Evolutionary conservation across 176 grass and related monocot genomes (phyloP), one percentile per base, ranked within the genome.

Genomic region (Raddia guianensis): DNA sequence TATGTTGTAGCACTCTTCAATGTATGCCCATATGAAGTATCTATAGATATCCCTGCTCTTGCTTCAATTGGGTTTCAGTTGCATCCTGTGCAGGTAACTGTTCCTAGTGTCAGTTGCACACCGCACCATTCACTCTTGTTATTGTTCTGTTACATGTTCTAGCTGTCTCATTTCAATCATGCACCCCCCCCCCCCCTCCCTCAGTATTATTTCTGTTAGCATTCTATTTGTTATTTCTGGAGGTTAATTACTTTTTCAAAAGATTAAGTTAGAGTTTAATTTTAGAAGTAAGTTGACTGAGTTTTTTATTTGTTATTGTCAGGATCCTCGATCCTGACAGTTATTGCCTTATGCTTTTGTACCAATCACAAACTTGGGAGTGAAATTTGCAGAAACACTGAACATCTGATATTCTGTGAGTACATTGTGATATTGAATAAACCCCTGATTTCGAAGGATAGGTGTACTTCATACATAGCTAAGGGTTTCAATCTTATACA

Each of bases 11-110:
- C 83, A 2, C 7, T 94, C 43, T 98, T 94, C 76, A 89, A 98
- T 85, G 92, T 85, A 57, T 87, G 83, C 70, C 92, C 90, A 7
- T 5, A 87, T n/a, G 68, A 87, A 77, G 78, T 92, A 16, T 87
- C 70, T 44, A 80, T 92, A 45, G 70, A 92, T 63, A 83, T 91
- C 66, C 90, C 90, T 69, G 80, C 67, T 43, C 68, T 94, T 1
- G 78, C 80, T 63, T 89, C 81, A 6, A 91, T 83, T 82, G 45
- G 46, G 49, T 78, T 98, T 78, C 76, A 87, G 83, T 70, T 98
- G 51, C 95, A 94, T 89, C 90, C 90, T 9, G 73, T 97, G 52
- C 94, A 97, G 94, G 91, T 94, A 90, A 79, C 58, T 61, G 11
- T 20, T 85, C 16, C 46, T 32, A 12, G 21, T 53, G 78, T 66